These are phyloP conservation scores for Talaromyces sp. DNA, from an alignment of 2,329 filamentous ascomycete species.

Conservation along the genomic window DNA sequence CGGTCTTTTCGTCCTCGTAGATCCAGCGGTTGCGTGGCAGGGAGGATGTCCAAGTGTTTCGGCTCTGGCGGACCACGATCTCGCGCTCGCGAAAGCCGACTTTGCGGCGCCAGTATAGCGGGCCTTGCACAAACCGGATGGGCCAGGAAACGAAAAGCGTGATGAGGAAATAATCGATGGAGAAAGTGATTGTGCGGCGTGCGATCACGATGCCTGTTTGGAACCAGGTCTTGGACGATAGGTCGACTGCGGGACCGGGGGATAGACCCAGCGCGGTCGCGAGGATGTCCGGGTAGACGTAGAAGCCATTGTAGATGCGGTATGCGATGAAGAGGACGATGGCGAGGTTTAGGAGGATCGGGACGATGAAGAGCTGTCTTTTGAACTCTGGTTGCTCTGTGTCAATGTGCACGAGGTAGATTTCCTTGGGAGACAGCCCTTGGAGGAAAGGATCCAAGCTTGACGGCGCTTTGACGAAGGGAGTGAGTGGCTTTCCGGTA, in stretches of 20 bases:
- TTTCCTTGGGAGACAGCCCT: slow-evolving; percentile 60
- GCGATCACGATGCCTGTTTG: slow-evolving; percentile 54
- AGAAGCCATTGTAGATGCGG: slow-evolving; percentile 63
- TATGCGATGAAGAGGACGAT: slow-evolving; percentile 61
- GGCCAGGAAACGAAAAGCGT: slow-evolving; percentile 70
- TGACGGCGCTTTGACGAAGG: slow-evolving; percentile 63
- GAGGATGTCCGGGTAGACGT: slow-evolving; percentile 67
- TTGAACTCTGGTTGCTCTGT: slow-evolving; percentile 65
- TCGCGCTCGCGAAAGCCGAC: slow-evolving; percentile 76
- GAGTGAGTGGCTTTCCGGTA: slow-evolving; percentile 45
- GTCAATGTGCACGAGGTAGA: slow-evolving; percentile 86
- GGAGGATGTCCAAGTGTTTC: slow-evolving; percentile 60
- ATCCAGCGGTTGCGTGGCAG: slow-evolving; percentile 47
- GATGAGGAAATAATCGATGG: slow-evolving; percentile 67
- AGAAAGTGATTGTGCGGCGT: slow-evolving; percentile 60
- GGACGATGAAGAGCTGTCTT: slow-evolving; percentile 75
- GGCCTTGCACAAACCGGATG: slow-evolving; percentile 63
- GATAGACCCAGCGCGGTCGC: slow-evolving; percentile 59
- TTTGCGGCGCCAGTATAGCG: slow-evolving; percentile 65
- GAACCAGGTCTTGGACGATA: slow-evolving; percentile 51
- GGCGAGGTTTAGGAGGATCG: slow-evolving; percentile 67
- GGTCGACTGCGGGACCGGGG: slow-evolving; percentile 63
- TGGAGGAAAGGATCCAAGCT: slow-evolving; percentile 62
- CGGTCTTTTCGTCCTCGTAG: slow-evolving; percentile 49
- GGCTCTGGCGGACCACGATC: slow-evolving; percentile 73